Percentiles rank a stretch among this genome's conserved stretches.
phyloP scores from a whole-genome alignment of 345 rosid genomes.

The Hibiscus syriacus region DNA sequence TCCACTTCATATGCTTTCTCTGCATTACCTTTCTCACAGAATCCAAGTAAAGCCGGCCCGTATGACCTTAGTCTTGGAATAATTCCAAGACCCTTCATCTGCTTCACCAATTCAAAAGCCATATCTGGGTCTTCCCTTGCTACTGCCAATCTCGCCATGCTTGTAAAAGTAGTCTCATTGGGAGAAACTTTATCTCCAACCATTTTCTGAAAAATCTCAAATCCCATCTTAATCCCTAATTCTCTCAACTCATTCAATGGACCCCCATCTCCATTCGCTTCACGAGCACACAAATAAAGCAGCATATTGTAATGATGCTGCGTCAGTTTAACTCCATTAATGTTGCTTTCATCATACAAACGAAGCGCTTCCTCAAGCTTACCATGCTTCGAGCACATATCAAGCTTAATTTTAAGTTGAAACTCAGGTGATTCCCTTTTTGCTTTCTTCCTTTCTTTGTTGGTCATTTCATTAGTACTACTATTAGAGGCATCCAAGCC shows the following conservation, averaged over 20 bases:
- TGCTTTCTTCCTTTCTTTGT: constrained; percentile 44
- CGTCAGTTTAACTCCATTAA: constrained; percentile 35
- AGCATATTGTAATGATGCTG: constrained; percentile 62
- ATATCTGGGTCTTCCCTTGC: constrained; percentile 73
- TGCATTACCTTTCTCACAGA: constrained; percentile 52
- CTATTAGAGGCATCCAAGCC: background rate
- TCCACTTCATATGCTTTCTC: constrained; percentile 78
- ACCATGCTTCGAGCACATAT: constrained; percentile 59
- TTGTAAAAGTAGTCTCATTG: constrained; percentile 88
- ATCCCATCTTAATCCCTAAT: constrained; percentile 53
- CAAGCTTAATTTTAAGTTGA: constrained; percentile 44
- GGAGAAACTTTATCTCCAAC: constrained; percentile 52
- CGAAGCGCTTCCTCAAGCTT: constrained; percentile 65
- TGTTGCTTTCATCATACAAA: constrained; percentile 71
- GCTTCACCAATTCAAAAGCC: constrained; percentile 86
- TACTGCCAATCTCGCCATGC: constrained; percentile 65
- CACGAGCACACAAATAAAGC: constrained; percentile 73
- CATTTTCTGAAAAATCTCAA: constrained; percentile 79
- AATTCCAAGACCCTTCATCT: constrained; percentile 62
- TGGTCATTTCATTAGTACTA: constrained; percentile 28
- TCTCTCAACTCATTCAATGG: constrained; percentile 16
- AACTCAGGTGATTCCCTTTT: constrained; percentile 52
- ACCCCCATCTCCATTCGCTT: constrained; percentile 21
- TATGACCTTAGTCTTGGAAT: constrained; percentile 78
- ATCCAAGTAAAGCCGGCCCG: constrained; percentile 80